phyloP scores from a whole-genome alignment of 805 yeast genomes.

The Wickerhamiella musiphila region DNA sequence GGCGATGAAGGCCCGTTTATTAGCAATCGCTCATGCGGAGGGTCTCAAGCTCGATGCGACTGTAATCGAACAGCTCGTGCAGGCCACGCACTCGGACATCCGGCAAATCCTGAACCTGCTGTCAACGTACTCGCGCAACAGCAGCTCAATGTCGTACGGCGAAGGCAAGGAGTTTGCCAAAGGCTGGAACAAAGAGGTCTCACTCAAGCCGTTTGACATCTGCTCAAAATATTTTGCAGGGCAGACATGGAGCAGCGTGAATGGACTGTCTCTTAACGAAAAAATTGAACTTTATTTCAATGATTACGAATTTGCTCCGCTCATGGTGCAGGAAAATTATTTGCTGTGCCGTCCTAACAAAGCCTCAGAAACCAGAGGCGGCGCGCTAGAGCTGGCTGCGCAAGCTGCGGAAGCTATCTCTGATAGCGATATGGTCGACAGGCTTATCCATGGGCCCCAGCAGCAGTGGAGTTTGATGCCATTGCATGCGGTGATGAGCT shows the following conservation, averaged over 20 bases:
- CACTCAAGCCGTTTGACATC: slow-evolving; percentile 84
- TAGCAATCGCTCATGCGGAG: slow-evolving; percentile 83
- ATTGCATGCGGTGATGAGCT: slow-evolving; percentile 70
- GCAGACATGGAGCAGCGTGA: slow-evolving; percentile 35
- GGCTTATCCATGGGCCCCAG: slow-evolving; percentile 70
- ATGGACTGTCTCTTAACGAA: slow-evolving; percentile 41
- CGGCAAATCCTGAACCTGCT: slow-evolving; percentile 83
- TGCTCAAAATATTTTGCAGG: slow-evolving; percentile 38
- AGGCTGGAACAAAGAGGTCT: slow-evolving; percentile 79
- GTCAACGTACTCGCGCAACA: slow-evolving; percentile 68
- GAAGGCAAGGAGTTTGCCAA: slow-evolving; percentile 44
- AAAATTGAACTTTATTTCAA: slow-evolving; percentile 80
- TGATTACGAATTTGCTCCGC: slow-evolving; percentile 85
- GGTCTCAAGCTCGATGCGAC: slow-evolving; percentile 62
- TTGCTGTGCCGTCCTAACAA: slow-evolving; percentile 35
- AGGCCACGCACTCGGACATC: slow-evolving; percentile 76
- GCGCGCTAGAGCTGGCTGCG: slow-evolving; percentile 41
- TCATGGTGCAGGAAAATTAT: slow-evolving; percentile 94
- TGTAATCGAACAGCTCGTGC: slow-evolving; percentile 67
- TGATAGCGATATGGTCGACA: slow-evolving; percentile 66
- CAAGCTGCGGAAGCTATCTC: slow-evolving; percentile 78
- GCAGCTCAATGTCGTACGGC: slow-evolving; percentile 41
- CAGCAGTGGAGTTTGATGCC: slow-evolving; percentile 93
- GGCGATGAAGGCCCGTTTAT: slow-evolving; percentile 64
- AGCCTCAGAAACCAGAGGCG: slow-evolving; percentile 21